Base-by-base conservation (phyloP, 2,329 filamentous ascomycete genomes). In the Penicillium sp. region DNA sequence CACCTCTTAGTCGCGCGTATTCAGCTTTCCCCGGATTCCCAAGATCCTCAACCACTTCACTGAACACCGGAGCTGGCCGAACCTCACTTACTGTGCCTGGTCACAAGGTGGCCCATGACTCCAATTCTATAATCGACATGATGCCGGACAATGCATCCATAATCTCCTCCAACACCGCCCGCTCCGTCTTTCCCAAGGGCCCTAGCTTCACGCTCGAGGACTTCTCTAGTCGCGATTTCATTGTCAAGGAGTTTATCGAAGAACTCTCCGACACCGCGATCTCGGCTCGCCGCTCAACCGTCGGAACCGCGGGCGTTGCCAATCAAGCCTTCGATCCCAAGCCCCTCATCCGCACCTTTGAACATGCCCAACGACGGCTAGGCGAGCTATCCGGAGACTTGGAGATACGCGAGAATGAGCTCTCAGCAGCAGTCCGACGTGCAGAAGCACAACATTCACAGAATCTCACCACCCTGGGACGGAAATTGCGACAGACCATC, bases 181-280 rank as follows among this genome's bases (percentile, higher is more conserved):
- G 84, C 72, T 78, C 83, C 58, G 79, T 91, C 66, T 92, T 88
- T 67, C 86, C 87, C 49, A 83, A 83, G 69, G 88, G 86, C 33
- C 88, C 89, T 53, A 86, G 80, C 69, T 96, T 96, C 75, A 89
- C 84, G 8, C 79, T 97, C 53, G 89, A 95, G 39, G 90, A 91
- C 73, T 89, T 91, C 72, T 88, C 88, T 49, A 88, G 79, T 68
- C 88, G 88, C 63, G 93, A 97, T 73, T 98, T 97, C 66, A 96
- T 97, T 56, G 92, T 97, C 58, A 90, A 95, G 65, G 93, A 98
- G 74, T 98, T 98, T 68, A 86, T 98, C 62, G 95, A 98, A 69
- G 83, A 86, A 44, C 83, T 98, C 50, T 93, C 92, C 44, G 91
- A 97, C 56, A 87, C 79, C 60, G 88, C 89, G 20, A 81, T 89